Evolutionary conservation across 2,329 filamentous ascomycete species (phyloP).

Genomic region (Arthrinium puccinioides): DNA sequence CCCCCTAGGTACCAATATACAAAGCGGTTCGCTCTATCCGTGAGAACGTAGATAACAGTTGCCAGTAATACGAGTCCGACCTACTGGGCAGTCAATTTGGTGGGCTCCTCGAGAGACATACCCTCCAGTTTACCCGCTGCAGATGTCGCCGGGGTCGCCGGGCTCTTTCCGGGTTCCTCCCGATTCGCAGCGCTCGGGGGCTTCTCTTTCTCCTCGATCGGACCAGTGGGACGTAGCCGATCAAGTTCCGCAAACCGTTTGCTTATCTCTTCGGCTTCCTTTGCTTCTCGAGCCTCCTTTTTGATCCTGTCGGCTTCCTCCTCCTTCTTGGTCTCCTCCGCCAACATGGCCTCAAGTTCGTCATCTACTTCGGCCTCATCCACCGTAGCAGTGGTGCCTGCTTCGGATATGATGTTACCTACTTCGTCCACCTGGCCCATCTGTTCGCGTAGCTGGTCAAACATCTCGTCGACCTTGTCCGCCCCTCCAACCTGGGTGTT

Average conservation of each 20-base stretch:
- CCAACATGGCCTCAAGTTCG: conserved; percentile 72
- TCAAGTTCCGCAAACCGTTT: conserved; percentile 43
- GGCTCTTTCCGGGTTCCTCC: conserved; percentile 4
- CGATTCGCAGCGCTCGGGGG: conserved; percentile 20
- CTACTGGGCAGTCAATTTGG: conserved; percentile 8
- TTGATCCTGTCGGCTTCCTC: conserved; percentile 34
- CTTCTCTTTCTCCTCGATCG: conserved; percentile 28
- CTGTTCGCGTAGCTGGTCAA: conserved; percentile 70
- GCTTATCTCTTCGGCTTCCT: conserved; percentile 40
- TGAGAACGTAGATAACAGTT: too few relatives aligned
- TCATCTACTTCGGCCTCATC: conserved; percentile 84
- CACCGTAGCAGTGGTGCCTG: conserved; percentile 38
- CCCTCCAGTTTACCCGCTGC: conserved; percentile 27
- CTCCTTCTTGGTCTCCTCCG: conserved; percentile 46
- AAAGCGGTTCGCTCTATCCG: too few relatives aligned
- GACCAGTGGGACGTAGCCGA: conserved; percentile 25
- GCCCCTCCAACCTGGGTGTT: conserved; percentile 72
- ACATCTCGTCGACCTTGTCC: conserved; percentile 67
- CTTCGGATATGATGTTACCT: conserved; percentile 65
- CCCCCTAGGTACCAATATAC: too few relatives aligned
- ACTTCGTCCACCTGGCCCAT: conserved; percentile 81
- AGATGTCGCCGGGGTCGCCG: conserved; percentile 18
- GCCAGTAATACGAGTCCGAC: too few relatives aligned
- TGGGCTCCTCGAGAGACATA: conserved; percentile 26
- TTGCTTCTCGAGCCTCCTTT: conserved; percentile 34